Conservation (phyloP, 768 basidiomycete species). For the Xerocomus brunneocitrinus region DNA sequence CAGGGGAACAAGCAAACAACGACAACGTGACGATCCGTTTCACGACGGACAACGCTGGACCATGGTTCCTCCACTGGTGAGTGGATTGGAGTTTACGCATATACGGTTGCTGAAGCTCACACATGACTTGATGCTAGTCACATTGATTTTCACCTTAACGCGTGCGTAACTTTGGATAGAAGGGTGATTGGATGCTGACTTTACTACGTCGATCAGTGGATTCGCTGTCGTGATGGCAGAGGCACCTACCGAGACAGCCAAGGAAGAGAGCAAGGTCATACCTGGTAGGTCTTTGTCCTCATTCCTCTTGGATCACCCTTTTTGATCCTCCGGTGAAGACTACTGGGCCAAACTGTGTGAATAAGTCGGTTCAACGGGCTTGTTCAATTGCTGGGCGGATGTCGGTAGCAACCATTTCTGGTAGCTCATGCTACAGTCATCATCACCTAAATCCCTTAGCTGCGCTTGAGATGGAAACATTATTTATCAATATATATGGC, state of each 20-base stretch:
- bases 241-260: conserved; percentile 8
- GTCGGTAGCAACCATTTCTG: no score
- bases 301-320: no score
- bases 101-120: not conserved
- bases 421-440: no score
- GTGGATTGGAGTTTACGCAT: not conserved
- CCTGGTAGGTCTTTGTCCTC: conserved; percentile 9
- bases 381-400: no score
- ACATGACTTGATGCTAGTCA: conserved; percentile 13
- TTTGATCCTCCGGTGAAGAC: no score
- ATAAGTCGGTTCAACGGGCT: no score
- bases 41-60: conserved; percentile 56
- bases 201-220: conserved; percentile 6
- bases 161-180: conserved; percentile 10
- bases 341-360: no score
- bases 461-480: no score
- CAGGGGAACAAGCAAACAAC: conserved; percentile 28
- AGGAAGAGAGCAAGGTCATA: conserved; percentile 9
- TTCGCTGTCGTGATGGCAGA: conserved; percentile 22
- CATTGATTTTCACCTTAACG: conserved; percentile 19
- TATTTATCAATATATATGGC: no score
- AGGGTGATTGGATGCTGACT: not conserved
- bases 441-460: no score
- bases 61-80: conserved; percentile 23
- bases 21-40: conserved; percentile 53